Evolutionary conservation across 805 yeast genomes (phyloP).

Genomic region (Starmerella ratchasimensis): DNA sequence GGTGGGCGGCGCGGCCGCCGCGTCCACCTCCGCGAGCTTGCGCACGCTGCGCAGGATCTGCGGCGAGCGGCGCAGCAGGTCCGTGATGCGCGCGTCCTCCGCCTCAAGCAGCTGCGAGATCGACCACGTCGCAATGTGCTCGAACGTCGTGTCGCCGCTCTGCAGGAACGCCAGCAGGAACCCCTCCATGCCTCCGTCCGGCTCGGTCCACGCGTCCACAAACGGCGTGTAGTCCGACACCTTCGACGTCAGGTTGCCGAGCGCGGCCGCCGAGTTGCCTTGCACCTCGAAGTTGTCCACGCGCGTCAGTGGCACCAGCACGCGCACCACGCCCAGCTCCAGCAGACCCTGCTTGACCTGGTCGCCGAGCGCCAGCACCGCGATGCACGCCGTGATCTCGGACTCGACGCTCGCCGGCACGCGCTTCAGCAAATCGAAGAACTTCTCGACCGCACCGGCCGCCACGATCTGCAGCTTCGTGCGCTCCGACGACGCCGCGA

Average conservation of each 20-base stretch:
- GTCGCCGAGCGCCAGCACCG: constrained; percentile 91
- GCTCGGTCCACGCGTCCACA: constrained; percentile 61
- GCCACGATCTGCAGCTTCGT: constrained; percentile 83
- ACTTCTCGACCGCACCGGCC: constrained; percentile 90
- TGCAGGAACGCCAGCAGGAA: constrained; percentile 69
- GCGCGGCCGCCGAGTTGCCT: constrained; percentile 96
- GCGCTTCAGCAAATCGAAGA: constrained; percentile 69
- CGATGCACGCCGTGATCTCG: constrained; percentile 94
- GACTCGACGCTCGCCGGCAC: constrained; percentile 84
- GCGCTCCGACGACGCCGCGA: constrained; percentile 90
- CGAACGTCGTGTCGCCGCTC: constrained; percentile 82
- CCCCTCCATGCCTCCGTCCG: constrained; percentile 74
- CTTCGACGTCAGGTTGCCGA: constrained; percentile 88
- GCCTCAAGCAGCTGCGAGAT: constrained; percentile 84
- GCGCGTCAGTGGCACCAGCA: constrained; percentile 78
- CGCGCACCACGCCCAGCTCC: constrained; percentile 72
- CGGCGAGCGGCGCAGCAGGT: constrained; percentile 24
- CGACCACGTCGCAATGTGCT: constrained; percentile 97
- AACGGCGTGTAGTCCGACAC: constrained; percentile 72
- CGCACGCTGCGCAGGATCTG: constrained; percentile 26
- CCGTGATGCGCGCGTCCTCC: constrained; percentile 45
- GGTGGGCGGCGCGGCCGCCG: constrained; percentile 4
- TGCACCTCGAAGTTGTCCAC: constrained; percentile 87
- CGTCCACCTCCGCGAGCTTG: constrained; percentile 24
- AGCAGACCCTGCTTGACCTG: constrained; percentile 76